Evolutionary conservation across 1,284 basidiomycete genomes (phyloP).

Genomic region (Ceraceosorus guamensis): DNA sequence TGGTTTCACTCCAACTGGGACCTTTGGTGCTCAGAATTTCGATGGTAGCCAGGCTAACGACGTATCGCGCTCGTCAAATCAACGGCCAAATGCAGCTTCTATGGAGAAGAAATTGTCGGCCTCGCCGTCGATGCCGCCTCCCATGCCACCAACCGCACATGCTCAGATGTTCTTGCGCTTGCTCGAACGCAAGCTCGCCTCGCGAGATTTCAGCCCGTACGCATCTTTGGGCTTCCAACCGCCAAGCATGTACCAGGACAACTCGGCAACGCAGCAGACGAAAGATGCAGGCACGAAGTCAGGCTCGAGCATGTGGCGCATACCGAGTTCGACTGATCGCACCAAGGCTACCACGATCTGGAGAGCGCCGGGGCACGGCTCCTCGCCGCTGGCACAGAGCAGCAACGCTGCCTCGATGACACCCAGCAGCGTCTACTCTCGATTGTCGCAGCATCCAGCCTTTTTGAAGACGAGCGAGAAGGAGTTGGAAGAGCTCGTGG

Average conservation of each 20-base stretch:
- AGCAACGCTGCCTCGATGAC: conserved; percentile 12
- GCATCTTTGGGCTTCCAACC: conserved; percentile 35
- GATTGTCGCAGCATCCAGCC: conserved; percentile 34
- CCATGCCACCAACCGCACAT: conserved; percentile 22
- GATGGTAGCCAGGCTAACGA: neutral
- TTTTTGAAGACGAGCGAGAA: conserved; percentile 30
- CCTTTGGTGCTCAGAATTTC: conserved; percentile 2
- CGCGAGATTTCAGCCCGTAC: conserved; percentile 21
- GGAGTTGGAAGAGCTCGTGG: conserved; percentile 38
- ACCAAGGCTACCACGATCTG: neutral
- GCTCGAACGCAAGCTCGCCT: conserved; percentile 27
- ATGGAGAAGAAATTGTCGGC: conserved; percentile 12
- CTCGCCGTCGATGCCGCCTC: conserved; percentile 8
- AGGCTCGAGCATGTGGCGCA: no score
- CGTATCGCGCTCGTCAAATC: no score
- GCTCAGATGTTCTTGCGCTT: conserved; percentile 30
- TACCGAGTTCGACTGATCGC: conserved; percentile 7
- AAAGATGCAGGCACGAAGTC: conserved; percentile 13
- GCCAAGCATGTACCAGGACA: conserved; percentile 7
- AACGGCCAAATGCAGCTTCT: conserved; percentile 5
- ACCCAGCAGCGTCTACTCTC: conserved; percentile 35
- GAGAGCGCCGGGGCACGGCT: neutral
- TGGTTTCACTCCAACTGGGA: conserved; percentile 29
- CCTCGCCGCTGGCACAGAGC: neutral
- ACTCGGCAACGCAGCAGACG: conserved; percentile 7